These are phyloP conservation scores for Rhizopus sp. DNA, from an alignment of 371 early-diverging fungal genomes.

Conservation along the genomic window DNA sequence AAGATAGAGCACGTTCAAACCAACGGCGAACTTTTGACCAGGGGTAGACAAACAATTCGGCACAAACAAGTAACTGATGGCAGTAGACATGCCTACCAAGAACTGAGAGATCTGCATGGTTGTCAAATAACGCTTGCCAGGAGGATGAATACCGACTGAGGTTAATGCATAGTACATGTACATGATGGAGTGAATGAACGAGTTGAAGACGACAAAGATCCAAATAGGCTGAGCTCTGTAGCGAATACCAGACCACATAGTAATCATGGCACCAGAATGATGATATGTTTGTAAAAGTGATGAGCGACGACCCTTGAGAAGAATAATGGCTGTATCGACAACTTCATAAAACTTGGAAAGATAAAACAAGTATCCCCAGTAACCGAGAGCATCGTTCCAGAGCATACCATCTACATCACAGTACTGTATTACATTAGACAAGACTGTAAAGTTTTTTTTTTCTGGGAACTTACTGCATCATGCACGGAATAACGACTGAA, in stretches of 20 bases:
- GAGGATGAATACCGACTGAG: conserved; percentile 75
- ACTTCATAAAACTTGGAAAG: conserved; percentile 89
- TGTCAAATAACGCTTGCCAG: conserved; percentile 84
- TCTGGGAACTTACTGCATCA: conserved; percentile 52
- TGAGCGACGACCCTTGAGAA: conserved; percentile 78
- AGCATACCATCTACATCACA: conserved; percentile 69
- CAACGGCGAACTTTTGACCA: conserved; percentile 68
- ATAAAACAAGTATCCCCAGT: conserved; percentile 84
- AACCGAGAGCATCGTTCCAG: conserved; percentile 74
- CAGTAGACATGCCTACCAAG: conserved; percentile 74
- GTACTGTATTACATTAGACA: conserved; percentile 38
- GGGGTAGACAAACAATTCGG: conserved; percentile 66
- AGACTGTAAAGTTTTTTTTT: conserved; percentile 8
- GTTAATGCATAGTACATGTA: conserved; percentile 86
- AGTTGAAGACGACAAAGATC: conserved; percentile 88
- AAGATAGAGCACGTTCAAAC: conserved; percentile 74
- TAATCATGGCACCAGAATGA: conserved; percentile 87
- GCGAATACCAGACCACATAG: conserved; percentile 78
- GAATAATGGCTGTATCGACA: conserved; percentile 84
- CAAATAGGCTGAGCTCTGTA: conserved; percentile 78
- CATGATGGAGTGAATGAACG: conserved; percentile 91
- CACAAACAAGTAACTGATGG: conserved; percentile 68
- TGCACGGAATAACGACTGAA: conserved; percentile 35
- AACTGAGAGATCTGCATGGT: conserved; percentile 90
- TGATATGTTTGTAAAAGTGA: conserved; percentile 88